Evolutionary conservation across 176 grass and related monocot genomes (phyloP), one percentile per base, ranked within the genome.

Genomic region (Pontederia paniculata): DNA sequence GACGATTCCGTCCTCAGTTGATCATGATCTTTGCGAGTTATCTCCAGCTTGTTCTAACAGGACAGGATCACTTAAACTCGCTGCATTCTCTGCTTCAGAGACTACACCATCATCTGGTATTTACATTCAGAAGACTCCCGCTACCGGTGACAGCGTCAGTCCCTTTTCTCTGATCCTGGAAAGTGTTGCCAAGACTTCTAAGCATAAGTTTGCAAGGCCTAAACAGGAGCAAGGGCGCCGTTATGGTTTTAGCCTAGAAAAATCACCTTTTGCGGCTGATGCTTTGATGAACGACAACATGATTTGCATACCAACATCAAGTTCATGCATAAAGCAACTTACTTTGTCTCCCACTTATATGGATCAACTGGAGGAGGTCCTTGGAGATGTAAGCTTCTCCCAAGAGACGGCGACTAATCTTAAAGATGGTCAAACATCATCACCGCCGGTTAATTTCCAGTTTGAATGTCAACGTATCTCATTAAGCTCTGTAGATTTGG

Each of bases 111-210:
- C 71, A 0, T 82, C 74, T 12, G 77, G 78, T 23, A 79, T 83
- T 14, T 21, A 51, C 0, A 21, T 78, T 62, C 70, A 73, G 59
- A 91, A 58, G 85, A 98, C 94, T 23, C 94, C 94, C 2, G 82
- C 70, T 66, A 98, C 62, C 11, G 68, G 76, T 2, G 79, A 80
- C 23, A 98, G 75, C 66, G 76, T 82, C 9, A 98, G 94, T 52
- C 94, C 94, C 48, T 98, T 98, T 74, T 98, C 94, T 5, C 67
- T 98, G 54, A 98, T 98, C 66, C 62, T 98, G 63, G 90, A 93
- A 76, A 80, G 77, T 45, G 83, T 80, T 62, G 87, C 87, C 2
- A 54, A 79, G 46, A 84, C 83, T 10, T 98, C 86, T 53, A 80
- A 62, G 48, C 50, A 68, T 15, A 75, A 67, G 19, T 59, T 66